Conservation (phyloP, 2,329 filamentous ascomycete species). For the Aspergillus fumigatus region DNA sequence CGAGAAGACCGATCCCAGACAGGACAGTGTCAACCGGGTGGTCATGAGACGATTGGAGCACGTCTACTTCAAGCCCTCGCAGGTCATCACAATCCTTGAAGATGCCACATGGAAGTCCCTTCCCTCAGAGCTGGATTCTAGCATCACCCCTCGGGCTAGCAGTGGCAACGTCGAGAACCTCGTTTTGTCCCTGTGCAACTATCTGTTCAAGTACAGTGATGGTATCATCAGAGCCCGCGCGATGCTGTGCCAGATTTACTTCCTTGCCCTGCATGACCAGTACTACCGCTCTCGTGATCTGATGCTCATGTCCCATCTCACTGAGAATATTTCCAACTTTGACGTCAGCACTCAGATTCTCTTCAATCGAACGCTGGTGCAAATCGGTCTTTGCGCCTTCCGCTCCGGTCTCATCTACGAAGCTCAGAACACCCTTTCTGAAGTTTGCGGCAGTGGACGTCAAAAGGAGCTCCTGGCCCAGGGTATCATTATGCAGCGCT, state of each 20-base stretch:
- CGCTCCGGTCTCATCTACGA: constrained; percentile 95
- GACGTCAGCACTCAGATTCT: constrained; percentile 97
- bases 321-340: constrained; percentile 94
- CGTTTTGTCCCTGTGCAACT: constrained; percentile 84
- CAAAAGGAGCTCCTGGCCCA: constrained; percentile 98
- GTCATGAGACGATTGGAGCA: constrained; percentile 94
- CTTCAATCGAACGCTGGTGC: constrained; percentile 96
- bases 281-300: constrained; percentile 98
- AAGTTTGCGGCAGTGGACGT: constrained; percentile 94
- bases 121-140: constrained; percentile 65
- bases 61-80: constrained; percentile 97
- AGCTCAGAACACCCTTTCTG: constrained; percentile 93
- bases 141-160: constrained; percentile 69
- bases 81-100: constrained; percentile 90
- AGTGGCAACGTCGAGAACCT: constrained; percentile 65
- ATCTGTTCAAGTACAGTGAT: constrained; percentile 90
- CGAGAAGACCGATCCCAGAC: constrained; percentile 63
- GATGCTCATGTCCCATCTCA: constrained; percentile 99
- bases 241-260: constrained; percentile 98
- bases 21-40: constrained; percentile 87
- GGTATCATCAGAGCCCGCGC: constrained; percentile 93
- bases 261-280: constrained; percentile 92
- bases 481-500: constrained; percentile 97
- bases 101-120: constrained; percentile 88
- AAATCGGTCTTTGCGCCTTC: constrained; percentile 98